A percentile compares a stretch with the other conserved stretches of the same genome.
Evolutionary conservation across 106 monocot species (phyloP).

Genomic region (Vanilla planifolia): DNA sequence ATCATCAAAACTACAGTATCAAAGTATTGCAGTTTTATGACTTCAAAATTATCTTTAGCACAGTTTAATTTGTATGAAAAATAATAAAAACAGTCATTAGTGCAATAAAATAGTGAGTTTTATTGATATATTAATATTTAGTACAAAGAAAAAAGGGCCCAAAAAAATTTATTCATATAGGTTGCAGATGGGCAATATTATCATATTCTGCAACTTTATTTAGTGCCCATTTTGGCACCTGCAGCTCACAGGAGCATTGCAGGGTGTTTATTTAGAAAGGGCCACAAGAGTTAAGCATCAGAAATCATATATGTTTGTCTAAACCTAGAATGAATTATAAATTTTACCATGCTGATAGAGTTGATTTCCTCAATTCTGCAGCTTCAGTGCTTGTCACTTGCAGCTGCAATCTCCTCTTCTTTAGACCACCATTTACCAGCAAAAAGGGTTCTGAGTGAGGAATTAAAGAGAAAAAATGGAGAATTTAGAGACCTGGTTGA

Average conservation of each 20-base stretch:
- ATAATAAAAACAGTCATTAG: no score
- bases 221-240: not conserved
- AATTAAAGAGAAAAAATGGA: not conserved
- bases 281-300: not conserved
- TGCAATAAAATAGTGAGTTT: no score
- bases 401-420: conserved; percentile 4
- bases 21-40: no score
- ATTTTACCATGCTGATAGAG: not conserved
- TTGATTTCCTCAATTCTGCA: conserved; percentile 8
- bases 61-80: no score
- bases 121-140: no score
- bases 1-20: no score
- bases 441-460: conserved; percentile 32
- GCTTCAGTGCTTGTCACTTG: conserved; percentile 5
- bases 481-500: not conserved
- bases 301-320: no score
- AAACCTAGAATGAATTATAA: not conserved
- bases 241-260: no score
- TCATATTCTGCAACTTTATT: not conserved
- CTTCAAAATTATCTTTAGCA: no score
- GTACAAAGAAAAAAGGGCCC: no score
- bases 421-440: conserved; percentile 27
- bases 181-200: not conserved
- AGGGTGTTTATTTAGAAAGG: not conserved
- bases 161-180: no score